Evolutionary conservation across 345 rosid genomes (phyloP), one percentile per base, ranked within the genome.

Genomic region (Corchorus olitorius): DNA sequence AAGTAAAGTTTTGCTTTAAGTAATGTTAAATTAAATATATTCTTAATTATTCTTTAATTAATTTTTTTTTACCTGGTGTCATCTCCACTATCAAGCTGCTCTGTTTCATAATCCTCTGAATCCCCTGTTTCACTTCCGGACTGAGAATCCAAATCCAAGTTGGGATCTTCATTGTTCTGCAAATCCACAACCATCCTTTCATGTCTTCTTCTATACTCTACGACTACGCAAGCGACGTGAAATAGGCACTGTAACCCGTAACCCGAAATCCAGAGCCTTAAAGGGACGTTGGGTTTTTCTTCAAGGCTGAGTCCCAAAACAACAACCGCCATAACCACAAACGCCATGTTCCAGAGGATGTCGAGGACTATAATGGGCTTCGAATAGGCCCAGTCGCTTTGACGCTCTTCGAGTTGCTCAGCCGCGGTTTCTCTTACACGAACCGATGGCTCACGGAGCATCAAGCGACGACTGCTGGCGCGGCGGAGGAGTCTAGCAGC

Each of bases 351-450:
- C 97, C 98, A 92, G 8, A 92, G 64, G 10, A 91, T 73, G 72
- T 93, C 98, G 4, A 96, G 88, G 37, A 83, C 81, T 39, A 91
- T 83, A 15, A 96, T 76, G 27, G 97, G 94, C 84, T 79, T 87
- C 22, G 94, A 93, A 80, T 89, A 92, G 10, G 97, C 88, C 98
- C 97, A 93, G 73, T 89, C 83, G 79, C 85, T 88, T 67, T 91
- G 98, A 12, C 91, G 84, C 81, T 85, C 93, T 80, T 93, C 97
- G 17, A 95, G 89, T 87, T 95, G 99, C 87, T 93, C 99, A 6
- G 97, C 97, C 6, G 98, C 97, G 22, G 81, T 83, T 73, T 93
- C 98, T 6, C 98, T 88, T 33, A 95, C 97, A 67, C 88, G 82
- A 45, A 90, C 87, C 17, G 99, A 95, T 0, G 96, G 91, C 70